Evolutionary conservation across 1,139 yeast genomes (phyloP).

Genomic region (Wickerhamiella infanticola): DNA sequence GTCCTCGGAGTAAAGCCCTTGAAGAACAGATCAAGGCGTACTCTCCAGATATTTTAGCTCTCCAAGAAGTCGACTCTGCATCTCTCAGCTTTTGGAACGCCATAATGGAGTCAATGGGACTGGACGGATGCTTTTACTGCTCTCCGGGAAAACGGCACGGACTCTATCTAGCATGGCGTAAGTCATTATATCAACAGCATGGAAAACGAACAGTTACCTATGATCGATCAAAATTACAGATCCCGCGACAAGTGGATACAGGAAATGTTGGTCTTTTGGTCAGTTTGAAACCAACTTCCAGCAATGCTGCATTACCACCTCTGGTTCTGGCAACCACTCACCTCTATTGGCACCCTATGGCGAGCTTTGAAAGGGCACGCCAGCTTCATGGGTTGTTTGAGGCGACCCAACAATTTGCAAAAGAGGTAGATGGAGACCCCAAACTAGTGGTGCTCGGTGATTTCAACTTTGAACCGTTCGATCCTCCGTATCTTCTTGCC

Average conservation of each 20-base stretch:
- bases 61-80: slow-evolving; percentile 14
- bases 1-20: slow-evolving; percentile 8
- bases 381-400: slow-evolving; percentile 8
- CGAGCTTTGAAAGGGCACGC: slow-evolving; percentile 13
- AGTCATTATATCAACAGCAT: background rate
- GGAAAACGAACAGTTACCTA: background rate
- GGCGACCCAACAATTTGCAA: background rate
- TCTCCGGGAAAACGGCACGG: slow-evolving; percentile 11
- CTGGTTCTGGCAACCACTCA: slow-evolving; percentile 12
- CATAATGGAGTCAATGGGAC: slow-evolving; percentile 4
- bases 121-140: background rate
- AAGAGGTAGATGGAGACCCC: background rate
- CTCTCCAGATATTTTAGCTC: slow-evolving; percentile 11
- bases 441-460: slow-evolving; percentile 12
- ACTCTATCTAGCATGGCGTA: slow-evolving; percentile 10
- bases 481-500: slow-evolving; percentile 10
- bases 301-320: background rate
- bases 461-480: slow-evolving; percentile 10
- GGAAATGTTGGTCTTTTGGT: slow-evolving; percentile 9
- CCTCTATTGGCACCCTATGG: slow-evolving; percentile 14
- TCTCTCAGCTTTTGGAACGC: slow-evolving; percentile 6
- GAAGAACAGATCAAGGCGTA: slow-evolving; percentile 9
- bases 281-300: background rate
- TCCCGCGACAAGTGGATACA: slow-evolving; percentile 7
- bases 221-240: background rate